Base-by-base conservation (phyloP, 805 yeast genomes). In the Saturnispora besseyi region DNA sequence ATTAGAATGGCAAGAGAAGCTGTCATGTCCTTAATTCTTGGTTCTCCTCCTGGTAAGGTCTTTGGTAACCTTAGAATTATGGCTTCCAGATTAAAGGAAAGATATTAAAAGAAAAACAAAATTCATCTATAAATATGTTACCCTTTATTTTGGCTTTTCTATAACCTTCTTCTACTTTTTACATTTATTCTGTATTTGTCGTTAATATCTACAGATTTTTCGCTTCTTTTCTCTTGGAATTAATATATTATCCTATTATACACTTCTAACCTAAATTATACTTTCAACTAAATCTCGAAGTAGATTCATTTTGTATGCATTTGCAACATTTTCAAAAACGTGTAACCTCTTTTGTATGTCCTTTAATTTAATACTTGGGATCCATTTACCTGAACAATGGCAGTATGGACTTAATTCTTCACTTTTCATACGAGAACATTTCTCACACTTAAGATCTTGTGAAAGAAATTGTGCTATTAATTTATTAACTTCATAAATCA, bases 1-100 rank as follows among this genome's bases (percentile, higher is more conserved):
- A 93, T 93, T 60, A 81, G 95, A 72, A 90, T 93, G 84, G 99
- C 99, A n/a, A 80, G 98, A 71, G 96, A 89, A 70, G 83, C 98
- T 13, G 96, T 93, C 31, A 96, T 93, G 53, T 81, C 91, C 56
- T 76, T 93, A 63, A 93, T 93, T 70, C 77, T 93, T 60, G 99
- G 99, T 73, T 83, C 95, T 53, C 99, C 98, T 38, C 99, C 99
- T 37, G 97, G 98, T 57, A 93, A 93, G 69, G 96, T 93, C 51
- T 93, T 93, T 65, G 98, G 98, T 57, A 93, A 93, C 67, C 76
- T 93, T 68, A 86, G 99, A 71, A 88, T 95, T 36, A 95, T 93
- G 58, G 96, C 98, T 44, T 87, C 97, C 11, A 81, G 99, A 71
- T 79, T 93, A 83, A 93, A 93, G 72, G 99, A 93, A 70, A 82